A percentile compares a stretch with the other conserved stretches of the same genome.
phyloP scores from a whole-genome alignment of 768 basidiomycete species.

The Collybia nuda region DNA sequence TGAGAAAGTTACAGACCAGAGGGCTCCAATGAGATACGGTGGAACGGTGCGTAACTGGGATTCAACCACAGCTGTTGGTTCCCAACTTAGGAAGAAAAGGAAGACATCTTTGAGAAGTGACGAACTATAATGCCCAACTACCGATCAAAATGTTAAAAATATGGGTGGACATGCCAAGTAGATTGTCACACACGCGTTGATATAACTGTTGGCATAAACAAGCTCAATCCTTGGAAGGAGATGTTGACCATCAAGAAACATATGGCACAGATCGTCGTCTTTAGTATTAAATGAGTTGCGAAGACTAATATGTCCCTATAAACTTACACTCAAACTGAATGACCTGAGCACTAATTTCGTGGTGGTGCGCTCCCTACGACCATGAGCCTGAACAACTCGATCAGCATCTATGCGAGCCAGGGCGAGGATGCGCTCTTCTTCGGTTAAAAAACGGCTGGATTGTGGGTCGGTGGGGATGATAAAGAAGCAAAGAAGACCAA shows the following conservation, averaged over 20 bases:
- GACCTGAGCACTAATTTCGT: conserved; percentile 24
- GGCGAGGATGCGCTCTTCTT: conserved; percentile 31
- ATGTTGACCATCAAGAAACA: conserved; percentile 25
- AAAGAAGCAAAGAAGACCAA: conserved; percentile 32
- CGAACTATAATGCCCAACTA: conserved; percentile 26
- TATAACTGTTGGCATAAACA: conserved; percentile 41
- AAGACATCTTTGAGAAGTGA: neutral
- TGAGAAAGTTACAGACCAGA: conserved; percentile 35
- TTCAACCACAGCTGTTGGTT: conserved; percentile 38
- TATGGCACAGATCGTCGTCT: conserved; percentile 18
- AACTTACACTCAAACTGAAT: conserved; percentile 31
- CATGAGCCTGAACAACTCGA: conserved; percentile 25
- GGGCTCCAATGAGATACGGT: conserved; percentile 38
- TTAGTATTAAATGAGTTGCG: neutral
- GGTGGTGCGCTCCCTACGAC: conserved; percentile 27
- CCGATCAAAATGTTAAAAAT: neutral
- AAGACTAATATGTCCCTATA: neutral
- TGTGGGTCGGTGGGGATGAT: conserved; percentile 35
- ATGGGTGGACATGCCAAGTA: neutral
- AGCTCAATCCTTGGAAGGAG: conserved; percentile 28
- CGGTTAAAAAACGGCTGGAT: conserved; percentile 28
- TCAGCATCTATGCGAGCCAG: conserved; percentile 34
- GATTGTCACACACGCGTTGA: conserved; percentile 34
- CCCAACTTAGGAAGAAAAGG: neutral
- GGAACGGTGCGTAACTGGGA: conserved; percentile 49